Conservation (phyloP, 2,329 filamentous ascomycete species). For the Botrytis byssoidea region DNA sequence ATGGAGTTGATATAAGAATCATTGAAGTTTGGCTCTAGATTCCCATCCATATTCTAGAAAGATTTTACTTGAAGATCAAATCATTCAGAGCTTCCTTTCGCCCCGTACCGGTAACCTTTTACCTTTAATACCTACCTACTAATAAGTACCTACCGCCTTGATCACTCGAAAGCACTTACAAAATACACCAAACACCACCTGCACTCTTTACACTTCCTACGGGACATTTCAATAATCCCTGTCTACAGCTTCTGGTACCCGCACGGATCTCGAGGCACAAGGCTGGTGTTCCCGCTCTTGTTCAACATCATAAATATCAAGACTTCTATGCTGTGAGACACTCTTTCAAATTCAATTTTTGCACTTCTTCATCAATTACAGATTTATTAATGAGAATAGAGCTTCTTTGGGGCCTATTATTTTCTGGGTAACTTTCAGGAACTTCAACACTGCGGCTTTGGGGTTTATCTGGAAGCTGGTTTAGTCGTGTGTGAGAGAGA, state of each 20-base stretch:
- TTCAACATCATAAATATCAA: slow-evolving; percentile 15
- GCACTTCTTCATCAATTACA: slow-evolving; percentile 18
- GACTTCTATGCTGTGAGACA: slow-evolving; percentile 15
- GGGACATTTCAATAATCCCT: not conserved
- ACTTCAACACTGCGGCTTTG: slow-evolving; percentile 4
- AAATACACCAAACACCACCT: not conserved
- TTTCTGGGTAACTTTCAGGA: slow-evolving; percentile 5
- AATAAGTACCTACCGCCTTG: not conserved
- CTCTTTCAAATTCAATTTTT: slow-evolving; percentile 10
- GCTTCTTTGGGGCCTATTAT: not conserved
- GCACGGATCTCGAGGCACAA: slow-evolving; percentile 20
- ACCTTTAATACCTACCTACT: not conserved
- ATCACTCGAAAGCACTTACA: not conserved
- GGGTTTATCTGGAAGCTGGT: slow-evolving; percentile 4
- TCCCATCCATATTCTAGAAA: not conserved
- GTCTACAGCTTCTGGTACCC: not conserved
- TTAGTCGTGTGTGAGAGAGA: slow-evolving; percentile 4
- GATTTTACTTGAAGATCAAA: not conserved
- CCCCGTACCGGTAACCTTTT: not conserved
- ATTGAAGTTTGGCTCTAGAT: not conserved
- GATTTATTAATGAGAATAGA: slow-evolving; percentile 13
- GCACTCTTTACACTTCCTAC: not conserved
- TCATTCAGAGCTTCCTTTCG: not conserved
- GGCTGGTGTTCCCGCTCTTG: slow-evolving; percentile 16
- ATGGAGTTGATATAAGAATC: not conserved